Evolutionary conservation across 2,329 filamentous ascomycete species (phyloP).

Genomic region (Dactylellina parvicollis): DNA sequence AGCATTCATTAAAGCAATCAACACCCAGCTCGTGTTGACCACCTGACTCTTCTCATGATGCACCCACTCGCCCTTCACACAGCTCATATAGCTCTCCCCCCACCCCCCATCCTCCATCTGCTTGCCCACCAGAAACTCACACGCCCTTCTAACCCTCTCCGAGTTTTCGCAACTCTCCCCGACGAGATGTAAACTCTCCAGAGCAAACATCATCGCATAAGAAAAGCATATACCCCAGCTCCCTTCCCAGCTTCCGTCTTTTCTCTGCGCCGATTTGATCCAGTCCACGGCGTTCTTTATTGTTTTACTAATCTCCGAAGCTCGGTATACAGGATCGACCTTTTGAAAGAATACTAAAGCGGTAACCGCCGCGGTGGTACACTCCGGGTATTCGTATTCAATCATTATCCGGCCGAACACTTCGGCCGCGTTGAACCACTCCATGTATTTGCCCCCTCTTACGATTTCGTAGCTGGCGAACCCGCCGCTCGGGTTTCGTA

Average conservation of each 20-base stretch:
- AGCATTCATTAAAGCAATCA: conserved; percentile 83
- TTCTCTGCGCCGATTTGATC: conserved; percentile 80
- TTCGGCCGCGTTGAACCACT: conserved; percentile 92
- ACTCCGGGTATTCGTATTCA: conserved; percentile 97
- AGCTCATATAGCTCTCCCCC: conserved; percentile 88
- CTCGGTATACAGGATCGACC: conserved; percentile 82
- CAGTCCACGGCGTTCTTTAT: conserved; percentile 79
- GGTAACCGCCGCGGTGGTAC: conserved; percentile 92
- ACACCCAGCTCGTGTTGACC: conserved; percentile 92
- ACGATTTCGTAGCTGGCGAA: conserved; percentile 90
- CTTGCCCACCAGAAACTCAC: conserved; percentile 83
- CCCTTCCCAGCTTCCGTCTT: conserved; percentile 96
- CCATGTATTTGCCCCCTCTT: conserved; percentile 79
- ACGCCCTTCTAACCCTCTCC: conserved; percentile 75
- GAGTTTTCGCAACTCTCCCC: conserved; percentile 84
- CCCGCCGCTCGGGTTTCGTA: conserved; percentile 84
- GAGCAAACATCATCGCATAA: conserved; percentile 94
- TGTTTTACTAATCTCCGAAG: conserved; percentile 77
- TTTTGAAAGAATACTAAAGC: conserved; percentile 83
- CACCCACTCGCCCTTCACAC: conserved; percentile 58
- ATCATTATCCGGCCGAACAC: conserved; percentile 98
- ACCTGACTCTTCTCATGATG: conserved; percentile 69
- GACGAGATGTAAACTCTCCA: conserved; percentile 82
- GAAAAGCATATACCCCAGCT: conserved; percentile 99
- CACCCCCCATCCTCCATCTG: conserved; percentile 92